These are phyloP conservation scores for Naganishia sp. DNA, from an alignment of 1,284 basidiomycete species.

Conservation along the genomic window DNA sequence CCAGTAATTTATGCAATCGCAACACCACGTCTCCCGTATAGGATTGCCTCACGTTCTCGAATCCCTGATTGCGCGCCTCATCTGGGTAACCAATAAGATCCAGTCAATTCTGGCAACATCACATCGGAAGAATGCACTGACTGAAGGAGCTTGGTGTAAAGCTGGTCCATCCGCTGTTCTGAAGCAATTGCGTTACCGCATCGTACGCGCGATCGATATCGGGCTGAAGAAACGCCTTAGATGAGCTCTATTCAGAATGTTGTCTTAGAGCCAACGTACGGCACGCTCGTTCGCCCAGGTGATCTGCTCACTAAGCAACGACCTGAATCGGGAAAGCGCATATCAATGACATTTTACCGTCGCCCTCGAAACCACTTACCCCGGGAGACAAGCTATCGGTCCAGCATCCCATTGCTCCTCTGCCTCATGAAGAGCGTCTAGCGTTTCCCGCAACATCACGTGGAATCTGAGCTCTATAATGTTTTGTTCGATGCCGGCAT, in stretches of 20 bases:
- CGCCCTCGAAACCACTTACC: neutral
- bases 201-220: constrained; percentile 53
- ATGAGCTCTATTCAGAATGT: constrained; percentile 30
- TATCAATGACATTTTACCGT: neutral
- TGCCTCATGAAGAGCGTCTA: constrained; percentile 63
- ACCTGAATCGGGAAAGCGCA: constrained; percentile 31
- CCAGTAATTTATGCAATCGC: neutral
- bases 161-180: constrained; percentile 52
- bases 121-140: constrained; percentile 29
- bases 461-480: constrained; percentile 45
- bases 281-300: constrained; percentile 57
- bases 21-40: constrained; percentile 8
- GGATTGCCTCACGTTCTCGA: neutral
- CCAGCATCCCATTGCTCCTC: constrained; percentile 59
- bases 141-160: constrained; percentile 34
- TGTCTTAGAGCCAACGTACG: constrained; percentile 51
- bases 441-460: constrained; percentile 58
- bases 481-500: constrained; percentile 47
- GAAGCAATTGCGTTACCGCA: constrained; percentile 53
- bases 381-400: constrained; percentile 4
- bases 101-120: neutral
- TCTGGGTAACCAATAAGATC: constrained; percentile 8
- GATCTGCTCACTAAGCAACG: constrained; percentile 36
- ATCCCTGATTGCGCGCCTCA: constrained; percentile 7
- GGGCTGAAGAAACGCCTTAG: constrained; percentile 20